These are phyloP conservation scores for Amesomyces nigricolor DNA, from an alignment of 2,329 filamentous ascomycete species.

Conservation along the genomic window DNA sequence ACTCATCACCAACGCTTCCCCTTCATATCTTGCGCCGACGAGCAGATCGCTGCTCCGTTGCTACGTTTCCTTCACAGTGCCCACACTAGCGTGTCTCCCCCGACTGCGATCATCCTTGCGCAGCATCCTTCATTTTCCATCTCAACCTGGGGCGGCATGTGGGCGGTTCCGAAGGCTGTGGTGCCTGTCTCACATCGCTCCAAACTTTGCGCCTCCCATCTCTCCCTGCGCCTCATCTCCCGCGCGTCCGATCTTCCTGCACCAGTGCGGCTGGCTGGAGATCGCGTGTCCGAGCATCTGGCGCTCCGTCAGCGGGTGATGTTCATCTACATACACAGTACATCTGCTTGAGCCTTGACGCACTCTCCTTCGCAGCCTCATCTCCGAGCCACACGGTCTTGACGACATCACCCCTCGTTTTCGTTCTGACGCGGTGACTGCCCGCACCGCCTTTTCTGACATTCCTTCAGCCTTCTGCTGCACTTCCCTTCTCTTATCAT, in stretches of 20 bases:
- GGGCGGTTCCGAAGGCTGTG: background rate
- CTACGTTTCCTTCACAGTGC: too few relatives aligned
- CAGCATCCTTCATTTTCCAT: background rate
- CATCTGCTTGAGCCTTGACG: background rate
- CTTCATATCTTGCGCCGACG: too few relatives aligned
- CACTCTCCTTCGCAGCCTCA: slow-evolving; percentile 3
- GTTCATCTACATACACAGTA: background rate
- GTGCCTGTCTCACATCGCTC: slow-evolving; percentile 3
- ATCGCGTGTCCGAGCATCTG: too few relatives aligned
- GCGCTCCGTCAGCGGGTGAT: too few relatives aligned
- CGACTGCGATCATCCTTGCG: background rate
- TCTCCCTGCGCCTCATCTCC: background rate
- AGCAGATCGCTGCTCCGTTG: too few relatives aligned
- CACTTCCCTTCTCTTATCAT: background rate
- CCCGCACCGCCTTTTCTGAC: background rate
- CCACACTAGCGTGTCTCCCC: too few relatives aligned
- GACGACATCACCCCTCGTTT: slow-evolving; percentile 18
- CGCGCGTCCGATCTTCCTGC: background rate
- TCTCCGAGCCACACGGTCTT: slow-evolving; percentile 17
- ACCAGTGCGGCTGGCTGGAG: background rate
- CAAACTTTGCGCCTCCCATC: background rate
- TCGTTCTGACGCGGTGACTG: background rate
- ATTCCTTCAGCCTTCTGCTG: background rate
- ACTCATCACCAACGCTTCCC: too few relatives aligned
- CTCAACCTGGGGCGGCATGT: background rate